Evolutionary conservation across 2,329 filamentous ascomycete species (phyloP).

Genomic region (Coniochaeta ligniaria): DNA sequence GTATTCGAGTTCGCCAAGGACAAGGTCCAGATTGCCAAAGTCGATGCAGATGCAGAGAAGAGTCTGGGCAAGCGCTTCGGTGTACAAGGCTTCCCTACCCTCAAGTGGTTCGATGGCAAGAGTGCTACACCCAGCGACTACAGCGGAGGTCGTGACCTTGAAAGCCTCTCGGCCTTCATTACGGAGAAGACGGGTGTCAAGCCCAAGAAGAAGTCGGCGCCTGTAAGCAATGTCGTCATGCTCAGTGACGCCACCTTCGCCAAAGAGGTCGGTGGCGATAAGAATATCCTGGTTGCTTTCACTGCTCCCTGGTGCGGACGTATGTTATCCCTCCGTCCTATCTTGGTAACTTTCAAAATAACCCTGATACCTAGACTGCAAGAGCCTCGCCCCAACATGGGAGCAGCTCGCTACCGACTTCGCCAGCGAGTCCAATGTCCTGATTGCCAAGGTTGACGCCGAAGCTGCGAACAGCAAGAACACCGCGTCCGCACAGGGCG

Average conservation of each 20-base stretch:
- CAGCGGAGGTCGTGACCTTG: constrained; percentile 77
- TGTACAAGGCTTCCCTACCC: constrained; percentile 89
- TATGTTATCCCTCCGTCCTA: constrained; percentile 47
- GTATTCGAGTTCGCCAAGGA: constrained; percentile 64
- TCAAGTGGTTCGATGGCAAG: constrained; percentile 98
- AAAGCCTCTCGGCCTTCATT: constrained; percentile 75
- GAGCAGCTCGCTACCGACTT: constrained; percentile 82
- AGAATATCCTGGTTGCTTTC: constrained; percentile 91
- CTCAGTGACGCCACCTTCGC: constrained; percentile 76
- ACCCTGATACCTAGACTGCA: constrained; percentile 67
- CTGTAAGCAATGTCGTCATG: constrained; percentile 69
- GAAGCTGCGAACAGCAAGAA: constrained; percentile 81
- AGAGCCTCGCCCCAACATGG: constrained; percentile 83
- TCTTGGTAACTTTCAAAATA: background rate
- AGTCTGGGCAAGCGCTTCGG: constrained; percentile 78
- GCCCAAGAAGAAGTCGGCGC: constrained; percentile 66
- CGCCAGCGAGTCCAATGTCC: constrained; percentile 65
- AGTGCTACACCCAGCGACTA: constrained; percentile 81
- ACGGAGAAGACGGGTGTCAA: constrained; percentile 80
- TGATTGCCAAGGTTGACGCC: constrained; percentile 93
- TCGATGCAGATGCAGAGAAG: constrained; percentile 88
- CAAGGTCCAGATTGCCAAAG: constrained; percentile 84
- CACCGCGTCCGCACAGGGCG: constrained; percentile 65
- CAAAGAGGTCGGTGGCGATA: constrained; percentile 70
- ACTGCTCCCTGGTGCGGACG: constrained; percentile 98